A percentile compares a stretch with the other conserved stretches of the same genome.
These are phyloP conservation scores for Nymphaea thermarum DNA, from an alignment of 164 flowering plant genomes.

Conservation along the genomic window DNA sequence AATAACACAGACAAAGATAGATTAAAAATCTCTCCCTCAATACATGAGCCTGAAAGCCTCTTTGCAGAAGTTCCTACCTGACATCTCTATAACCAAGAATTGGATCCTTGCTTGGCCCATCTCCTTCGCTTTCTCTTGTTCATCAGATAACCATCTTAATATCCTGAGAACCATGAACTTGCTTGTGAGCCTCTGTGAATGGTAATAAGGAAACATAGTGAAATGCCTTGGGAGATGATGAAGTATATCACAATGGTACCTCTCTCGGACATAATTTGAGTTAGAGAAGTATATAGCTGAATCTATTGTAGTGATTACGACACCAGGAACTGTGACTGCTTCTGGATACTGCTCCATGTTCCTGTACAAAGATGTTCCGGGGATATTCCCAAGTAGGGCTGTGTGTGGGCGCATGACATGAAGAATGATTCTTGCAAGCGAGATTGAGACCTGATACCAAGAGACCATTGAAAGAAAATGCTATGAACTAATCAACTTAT, in stretches of 20 bases:
- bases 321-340: conserved; percentile 51
- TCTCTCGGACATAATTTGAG: conserved; percentile 70
- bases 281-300: conserved; percentile 85
- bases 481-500: background rate
- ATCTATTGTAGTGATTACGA: conserved; percentile 61
- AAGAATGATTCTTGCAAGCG: conserved; percentile 66
- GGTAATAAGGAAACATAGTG: too few relatives aligned
- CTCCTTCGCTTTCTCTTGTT: conserved; percentile 17
- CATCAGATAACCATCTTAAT: conserved; percentile 62
- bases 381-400: conserved; percentile 59
- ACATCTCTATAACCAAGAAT: conserved; percentile 67
- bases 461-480: background rate
- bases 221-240: too few relatives aligned
- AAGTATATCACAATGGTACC: conserved; percentile 21
- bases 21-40: background rate
- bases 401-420: conserved; percentile 82
- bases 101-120: conserved; percentile 26
- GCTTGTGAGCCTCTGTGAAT: too few relatives aligned
- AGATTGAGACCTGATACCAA: conserved; percentile 43
- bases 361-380: conserved; percentile 50
- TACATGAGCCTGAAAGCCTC: background rate
- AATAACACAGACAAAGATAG: background rate
- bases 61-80: conserved; percentile 36
- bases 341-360: conserved; percentile 67
- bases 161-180: conserved; percentile 29